Conservation (phyloP, 1,139 yeast species). For the Diutina mesorugosa region DNA sequence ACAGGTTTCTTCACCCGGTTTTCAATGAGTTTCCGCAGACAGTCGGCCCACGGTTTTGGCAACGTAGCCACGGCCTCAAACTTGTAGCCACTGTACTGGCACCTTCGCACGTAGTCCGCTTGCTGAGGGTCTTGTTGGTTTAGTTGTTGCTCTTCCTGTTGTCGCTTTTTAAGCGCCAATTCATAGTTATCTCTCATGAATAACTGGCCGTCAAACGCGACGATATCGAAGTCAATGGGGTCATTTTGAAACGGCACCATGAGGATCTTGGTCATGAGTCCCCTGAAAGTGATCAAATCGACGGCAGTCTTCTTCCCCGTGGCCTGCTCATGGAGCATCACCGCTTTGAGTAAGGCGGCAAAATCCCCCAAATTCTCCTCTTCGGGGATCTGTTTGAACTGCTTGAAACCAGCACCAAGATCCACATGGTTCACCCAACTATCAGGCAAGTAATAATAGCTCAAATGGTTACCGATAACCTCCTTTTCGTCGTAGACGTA, state of each 20-base stretch:
- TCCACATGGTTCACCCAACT: conserved; percentile 44
- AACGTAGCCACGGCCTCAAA: conserved; percentile 74
- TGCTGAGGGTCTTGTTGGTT: conserved; percentile 19
- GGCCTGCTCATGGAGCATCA: conserved; percentile 40
- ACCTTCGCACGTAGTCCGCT: conserved; percentile 21
- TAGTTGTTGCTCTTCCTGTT: conserved; percentile 13
- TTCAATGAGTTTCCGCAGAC: conserved; percentile 55
- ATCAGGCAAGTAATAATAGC: conserved; percentile 73
- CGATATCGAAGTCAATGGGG: conserved; percentile 50
- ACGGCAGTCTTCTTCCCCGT: conserved; percentile 35
- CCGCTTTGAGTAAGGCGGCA: conserved; percentile 41
- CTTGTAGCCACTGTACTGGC: conserved; percentile 65
- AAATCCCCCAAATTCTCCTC: conserved; percentile 41
- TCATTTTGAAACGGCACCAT: conserved; percentile 47
- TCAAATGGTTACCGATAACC: conserved; percentile 24
- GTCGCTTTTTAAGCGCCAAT: conserved; percentile 18
- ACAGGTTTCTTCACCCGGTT: conserved; percentile 44
- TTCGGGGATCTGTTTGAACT: conserved; percentile 46
- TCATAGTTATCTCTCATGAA: conserved; percentile 56
- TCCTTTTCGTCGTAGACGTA: conserved; percentile 34
- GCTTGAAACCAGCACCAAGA: conserved; percentile 47
- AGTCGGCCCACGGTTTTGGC: conserved; percentile 62
- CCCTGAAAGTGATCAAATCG: conserved; percentile 75
- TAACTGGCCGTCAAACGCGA: conserved; percentile 69
- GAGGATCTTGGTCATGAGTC: conserved; percentile 60